A percentile compares a stretch with the other conserved stretches of the same genome.
Evolutionary conservation across 129 eudicot genomes (phyloP).

Genomic region (Lactuca sativa): DNA sequence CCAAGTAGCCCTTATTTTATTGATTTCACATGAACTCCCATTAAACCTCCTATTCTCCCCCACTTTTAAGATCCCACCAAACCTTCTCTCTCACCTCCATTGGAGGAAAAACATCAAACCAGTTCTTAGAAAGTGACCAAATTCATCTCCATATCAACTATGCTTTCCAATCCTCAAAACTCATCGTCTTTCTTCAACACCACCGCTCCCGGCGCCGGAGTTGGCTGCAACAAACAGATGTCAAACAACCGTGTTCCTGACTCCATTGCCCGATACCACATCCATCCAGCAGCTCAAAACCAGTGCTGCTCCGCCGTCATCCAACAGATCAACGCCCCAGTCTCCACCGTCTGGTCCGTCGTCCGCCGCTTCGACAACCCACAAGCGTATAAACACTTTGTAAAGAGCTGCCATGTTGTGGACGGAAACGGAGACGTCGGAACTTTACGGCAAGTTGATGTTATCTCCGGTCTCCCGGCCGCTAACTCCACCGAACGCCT

Average conservation of each 20-base stretch:
- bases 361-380: slow-evolving; percentile 91
- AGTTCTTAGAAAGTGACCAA: not conserved
- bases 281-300: slow-evolving; percentile 52
- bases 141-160: slow-evolving; percentile 15
- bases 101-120: not conserved
- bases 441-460: slow-evolving; percentile 63
- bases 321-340: slow-evolving; percentile 65
- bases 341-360: slow-evolving; percentile 73
- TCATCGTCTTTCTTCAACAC: slow-evolving; percentile 48
- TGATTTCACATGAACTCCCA: slow-evolving; percentile 27
- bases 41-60: slow-evolving; percentile 17
- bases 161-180: slow-evolving; percentile 52
- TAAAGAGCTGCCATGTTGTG: slow-evolving; percentile 73
- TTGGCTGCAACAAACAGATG: slow-evolving; percentile 28
- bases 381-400: slow-evolving; percentile 82
- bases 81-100: slow-evolving; percentile 15
- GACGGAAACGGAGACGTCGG: slow-evolving; percentile 74
- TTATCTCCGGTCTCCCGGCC: slow-evolving; percentile 86
- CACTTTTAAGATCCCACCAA: slow-evolving; percentile 33
- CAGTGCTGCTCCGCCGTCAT: slow-evolving; percentile 89
- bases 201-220: slow-evolving; percentile 17
- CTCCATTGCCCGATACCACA: slow-evolving; percentile 55
- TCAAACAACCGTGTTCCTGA: slow-evolving; percentile 49
- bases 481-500: slow-evolving; percentile 68
- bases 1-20: slow-evolving; percentile 21